These are phyloP conservation scores for Centrapalus pauciflorus DNA, from an alignment of 129 eudicot species.

Conservation along the genomic window DNA sequence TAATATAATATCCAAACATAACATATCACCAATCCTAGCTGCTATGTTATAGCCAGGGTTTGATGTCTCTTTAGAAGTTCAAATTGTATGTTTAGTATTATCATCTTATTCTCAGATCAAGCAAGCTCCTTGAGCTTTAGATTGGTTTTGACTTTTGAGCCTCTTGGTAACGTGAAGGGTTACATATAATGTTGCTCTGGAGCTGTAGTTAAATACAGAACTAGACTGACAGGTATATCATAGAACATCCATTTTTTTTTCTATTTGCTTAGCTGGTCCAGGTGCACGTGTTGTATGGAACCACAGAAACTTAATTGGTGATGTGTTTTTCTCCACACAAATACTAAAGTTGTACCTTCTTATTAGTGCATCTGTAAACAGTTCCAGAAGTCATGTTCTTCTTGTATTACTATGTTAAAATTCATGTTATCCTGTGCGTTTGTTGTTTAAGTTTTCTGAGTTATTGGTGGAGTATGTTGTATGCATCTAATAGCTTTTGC, in stretches of 20 bases:
- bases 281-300: conserved; percentile 8
- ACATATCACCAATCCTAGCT: background rate
- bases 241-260: background rate
- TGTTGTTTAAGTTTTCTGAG: background rate
- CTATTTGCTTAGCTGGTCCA: background rate
- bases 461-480: background rate
- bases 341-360: background rate
- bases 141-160: background rate
- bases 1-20: background rate
- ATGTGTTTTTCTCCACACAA: background rate
- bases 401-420: conserved; percentile 1
- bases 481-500: background rate
- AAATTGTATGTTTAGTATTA: background rate
- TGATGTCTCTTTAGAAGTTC: background rate
- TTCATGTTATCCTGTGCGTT: background rate
- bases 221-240: background rate
- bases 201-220: background rate
- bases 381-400: background rate
- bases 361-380: background rate
- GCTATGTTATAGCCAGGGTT: conserved; percentile 7
- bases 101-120: background rate
- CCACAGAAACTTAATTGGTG: conserved; percentile 3
- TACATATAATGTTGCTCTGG: conserved; percentile 12
- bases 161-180: conserved; percentile 7
- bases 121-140: conserved; percentile 2